Percentiles rank a stretch among this genome's conserved stretches.
Evolutionary conservation across 2,329 filamentous ascomycete species (phyloP).

Genomic region (Trichophyton equinum): DNA sequence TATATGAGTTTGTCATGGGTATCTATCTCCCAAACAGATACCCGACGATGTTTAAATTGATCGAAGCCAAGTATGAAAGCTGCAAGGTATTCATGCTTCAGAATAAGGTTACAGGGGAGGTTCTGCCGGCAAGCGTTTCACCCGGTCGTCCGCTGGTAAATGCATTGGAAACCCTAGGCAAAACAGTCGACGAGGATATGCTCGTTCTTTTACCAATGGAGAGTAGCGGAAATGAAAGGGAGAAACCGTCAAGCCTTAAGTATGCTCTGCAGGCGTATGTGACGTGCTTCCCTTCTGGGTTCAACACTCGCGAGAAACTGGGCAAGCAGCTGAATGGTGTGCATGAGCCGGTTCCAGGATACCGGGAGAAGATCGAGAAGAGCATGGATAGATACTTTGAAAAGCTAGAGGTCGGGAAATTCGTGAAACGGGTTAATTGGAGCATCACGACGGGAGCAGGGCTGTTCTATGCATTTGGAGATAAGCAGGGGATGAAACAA

Average conservation of each 20-base stretch:
- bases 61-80: constrained; percentile 19
- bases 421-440: constrained; percentile 46
- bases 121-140: constrained; percentile 27
- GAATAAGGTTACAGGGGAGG: constrained; percentile 37
- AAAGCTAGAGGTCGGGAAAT: constrained; percentile 39
- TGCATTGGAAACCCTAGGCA: constrained; percentile 39
- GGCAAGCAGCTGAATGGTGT: constrained; percentile 42
- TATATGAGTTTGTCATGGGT: constrained; percentile 43
- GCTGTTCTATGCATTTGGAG: constrained; percentile 30
- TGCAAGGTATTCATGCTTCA: constrained; percentile 23
- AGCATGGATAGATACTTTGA: constrained; percentile 53
- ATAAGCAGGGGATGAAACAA: constrained; percentile 17
- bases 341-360: constrained; percentile 47
- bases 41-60: constrained; percentile 40
- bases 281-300: constrained; percentile 47
- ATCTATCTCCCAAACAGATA: constrained; percentile 47
- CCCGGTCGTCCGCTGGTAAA: constrained; percentile 22
- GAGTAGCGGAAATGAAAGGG: constrained; percentile 2
- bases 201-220: constrained; percentile 41
- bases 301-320: constrained; percentile 45
- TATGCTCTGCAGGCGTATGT: constrained; percentile 47
- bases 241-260: constrained; percentile 16
- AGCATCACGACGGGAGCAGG: constrained; percentile 28
- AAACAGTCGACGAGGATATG: constrained; percentile 48
- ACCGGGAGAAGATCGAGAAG: constrained; percentile 43